Percentiles rank a stretch among this genome's conserved stretches.
These are phyloP conservation scores for Asterionellopsis glacialis DNA, from an alignment of 108 stramenopile species.

Conservation along the genomic window DNA sequence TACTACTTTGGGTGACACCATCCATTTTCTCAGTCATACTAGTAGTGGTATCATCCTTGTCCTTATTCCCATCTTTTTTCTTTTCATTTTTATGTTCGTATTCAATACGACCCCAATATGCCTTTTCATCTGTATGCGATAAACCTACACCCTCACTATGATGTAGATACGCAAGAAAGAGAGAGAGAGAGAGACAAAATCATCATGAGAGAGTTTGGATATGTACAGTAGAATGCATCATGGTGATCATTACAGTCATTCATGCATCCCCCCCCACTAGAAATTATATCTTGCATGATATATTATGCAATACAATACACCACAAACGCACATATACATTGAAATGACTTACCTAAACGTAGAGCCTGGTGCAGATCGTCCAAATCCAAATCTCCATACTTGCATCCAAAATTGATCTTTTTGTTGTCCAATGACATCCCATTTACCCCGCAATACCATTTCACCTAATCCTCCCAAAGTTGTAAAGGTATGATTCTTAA, in stretches of 20 bases:
- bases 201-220: too few relatives aligned
- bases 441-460: conserved; percentile 68
- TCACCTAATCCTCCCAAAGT: conserved; percentile 66
- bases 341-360: conserved; percentile 63
- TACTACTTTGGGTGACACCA: conserved; percentile 33
- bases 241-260: too few relatives aligned
- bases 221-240: too few relatives aligned
- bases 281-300: not conserved
- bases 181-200: not conserved
- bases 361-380: conserved; percentile 70
- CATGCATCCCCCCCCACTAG: too few relatives aligned
- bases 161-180: not conserved
- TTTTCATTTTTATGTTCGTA: conserved; percentile 22
- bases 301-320: not conserved
- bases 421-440: conserved; percentile 64
- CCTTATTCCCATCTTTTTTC: conserved; percentile 6
- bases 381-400: conserved; percentile 79
- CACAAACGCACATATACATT: too few relatives aligned
- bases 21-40: conserved; percentile 20
- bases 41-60: conserved; percentile 5
- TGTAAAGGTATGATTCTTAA: conserved; percentile 72
- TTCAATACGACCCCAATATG: conserved; percentile 70
- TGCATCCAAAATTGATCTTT: conserved; percentile 83
- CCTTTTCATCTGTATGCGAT: conserved; percentile 65
- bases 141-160: conserved; percentile 59